phyloP scores from a whole-genome alignment of 148 eudicot species.

The Rhododendron ferrugineum region DNA sequence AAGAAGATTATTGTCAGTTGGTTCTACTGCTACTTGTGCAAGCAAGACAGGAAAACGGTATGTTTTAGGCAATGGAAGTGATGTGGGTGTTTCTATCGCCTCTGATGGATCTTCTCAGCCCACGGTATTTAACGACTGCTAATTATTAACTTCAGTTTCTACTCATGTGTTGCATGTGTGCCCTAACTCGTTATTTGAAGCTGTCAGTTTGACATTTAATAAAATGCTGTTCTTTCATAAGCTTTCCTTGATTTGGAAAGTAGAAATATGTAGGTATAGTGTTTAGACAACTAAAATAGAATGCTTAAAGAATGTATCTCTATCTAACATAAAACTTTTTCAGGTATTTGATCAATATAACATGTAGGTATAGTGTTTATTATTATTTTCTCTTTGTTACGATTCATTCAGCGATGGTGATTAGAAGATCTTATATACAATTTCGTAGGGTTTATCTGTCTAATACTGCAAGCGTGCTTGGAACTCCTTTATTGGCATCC shows the following conservation, averaged over 20 bases:
- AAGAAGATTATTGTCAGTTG: no score
- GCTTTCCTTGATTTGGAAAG: neutral
- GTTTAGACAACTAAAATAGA: neutral
- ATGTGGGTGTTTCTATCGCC: no score
- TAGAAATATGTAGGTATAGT: neutral
- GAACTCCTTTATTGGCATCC: neutral
- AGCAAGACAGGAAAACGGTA: no score
- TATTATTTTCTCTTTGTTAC: neutral
- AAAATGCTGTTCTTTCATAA: neutral
- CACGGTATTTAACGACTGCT: slow-evolving; percentile 34
- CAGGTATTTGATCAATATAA: neutral
- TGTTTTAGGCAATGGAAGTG: no score
- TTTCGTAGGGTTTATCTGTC: neutral
- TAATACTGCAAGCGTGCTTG: neutral
- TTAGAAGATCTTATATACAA: neutral
- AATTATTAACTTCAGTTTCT: neutral
- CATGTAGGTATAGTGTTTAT: no score
- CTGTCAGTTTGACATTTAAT: neutral
- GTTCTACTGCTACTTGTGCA: no score
- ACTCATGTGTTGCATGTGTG: neutral
- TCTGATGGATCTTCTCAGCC: slow-evolving; percentile 52
- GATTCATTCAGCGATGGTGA: neutral
- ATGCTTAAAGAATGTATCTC: neutral
- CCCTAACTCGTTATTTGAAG: neutral
- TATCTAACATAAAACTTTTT: neutral